A percentile compares a stretch with the other conserved stretches of the same genome.
Conservation (phyloP, 2,329 filamentous ascomycete genomes). For the Penicillium sp. region DNA sequence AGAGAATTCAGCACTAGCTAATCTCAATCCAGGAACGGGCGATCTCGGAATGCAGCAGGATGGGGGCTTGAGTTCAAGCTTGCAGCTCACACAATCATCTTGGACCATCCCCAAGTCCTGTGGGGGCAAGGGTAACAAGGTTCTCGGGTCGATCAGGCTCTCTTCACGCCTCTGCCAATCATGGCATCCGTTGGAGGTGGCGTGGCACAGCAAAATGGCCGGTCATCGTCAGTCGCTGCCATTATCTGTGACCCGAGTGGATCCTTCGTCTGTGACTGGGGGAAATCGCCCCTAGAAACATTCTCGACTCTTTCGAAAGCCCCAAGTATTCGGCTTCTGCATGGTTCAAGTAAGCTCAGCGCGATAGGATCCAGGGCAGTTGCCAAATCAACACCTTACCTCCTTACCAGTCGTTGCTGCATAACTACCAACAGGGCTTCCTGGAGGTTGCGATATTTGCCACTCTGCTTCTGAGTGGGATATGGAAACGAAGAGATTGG, state of each 20-base stretch:
- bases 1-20: neutral
- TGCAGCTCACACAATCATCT: neutral
- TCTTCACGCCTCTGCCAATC: slow-evolving; percentile 13
- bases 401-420: neutral
- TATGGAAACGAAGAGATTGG: neutral
- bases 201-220: slow-evolving; percentile 7
- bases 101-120: neutral
- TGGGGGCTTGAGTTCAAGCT: neutral
- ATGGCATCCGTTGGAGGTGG: neutral
- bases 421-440: neutral
- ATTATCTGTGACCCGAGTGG: neutral
- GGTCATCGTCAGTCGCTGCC: slow-evolving; percentile 6
- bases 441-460: neutral
- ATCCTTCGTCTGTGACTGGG: neutral
- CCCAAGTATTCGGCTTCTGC: neutral
- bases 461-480: neutral
- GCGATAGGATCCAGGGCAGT: neutral
- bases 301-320: neutral
- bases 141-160: slow-evolving; percentile 14
- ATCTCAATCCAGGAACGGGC: neutral
- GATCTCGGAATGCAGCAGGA: slow-evolving; percentile 1
- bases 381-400: neutral
- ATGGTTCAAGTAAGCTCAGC: neutral
- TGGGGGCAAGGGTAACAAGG: slow-evolving; percentile 10
- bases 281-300: neutral